Evolutionary conservation across 2,329 filamentous ascomycete species (phyloP).

Genomic region (Hypoxylon sp.): DNA sequence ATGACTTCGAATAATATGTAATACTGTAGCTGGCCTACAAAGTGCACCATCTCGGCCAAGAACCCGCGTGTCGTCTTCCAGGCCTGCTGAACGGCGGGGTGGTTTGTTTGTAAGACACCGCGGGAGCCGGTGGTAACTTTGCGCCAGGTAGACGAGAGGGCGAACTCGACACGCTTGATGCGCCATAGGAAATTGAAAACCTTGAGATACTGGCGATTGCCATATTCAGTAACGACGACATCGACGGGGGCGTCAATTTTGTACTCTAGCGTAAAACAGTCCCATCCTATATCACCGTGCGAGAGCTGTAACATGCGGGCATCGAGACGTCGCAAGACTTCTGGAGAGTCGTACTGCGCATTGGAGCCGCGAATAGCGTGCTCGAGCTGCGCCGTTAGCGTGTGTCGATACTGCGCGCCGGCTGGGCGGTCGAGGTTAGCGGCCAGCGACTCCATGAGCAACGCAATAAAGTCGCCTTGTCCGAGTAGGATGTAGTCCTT

Average conservation of each 20-base stretch:
- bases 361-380: conserved; percentile 98
- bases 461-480: conserved; percentile 95
- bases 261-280: conserved; percentile 98
- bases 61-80: conserved; percentile 93
- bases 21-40: conserved; percentile 96
- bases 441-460: conserved; percentile 96
- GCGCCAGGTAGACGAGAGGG: conserved; percentile 90
- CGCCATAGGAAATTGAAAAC: conserved; percentile 99
- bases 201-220: conserved; percentile 95
- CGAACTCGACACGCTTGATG: conserved; percentile 97
- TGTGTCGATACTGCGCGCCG: conserved; percentile 97
- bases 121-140: conserved; percentile 95
- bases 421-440: conserved; percentile 94
- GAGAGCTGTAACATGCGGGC: conserved; percentile 98
- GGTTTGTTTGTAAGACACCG: conserved; percentile 85
- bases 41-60: conserved; percentile 98
- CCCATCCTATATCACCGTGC: conserved; percentile 98
- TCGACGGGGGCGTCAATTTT: conserved; percentile 97
- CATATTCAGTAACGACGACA: conserved; percentile 96
- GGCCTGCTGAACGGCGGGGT: conserved; percentile 77
- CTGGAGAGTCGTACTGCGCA: conserved; percentile 92
- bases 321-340: conserved; percentile 91
- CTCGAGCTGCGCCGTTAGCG: conserved; percentile 95
- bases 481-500: conserved; percentile 96
- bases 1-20: conserved; percentile 99